Evolutionary conservation across 129 eudicot species (phyloP).

Genomic region (Oenanthe sinensis): DNA sequence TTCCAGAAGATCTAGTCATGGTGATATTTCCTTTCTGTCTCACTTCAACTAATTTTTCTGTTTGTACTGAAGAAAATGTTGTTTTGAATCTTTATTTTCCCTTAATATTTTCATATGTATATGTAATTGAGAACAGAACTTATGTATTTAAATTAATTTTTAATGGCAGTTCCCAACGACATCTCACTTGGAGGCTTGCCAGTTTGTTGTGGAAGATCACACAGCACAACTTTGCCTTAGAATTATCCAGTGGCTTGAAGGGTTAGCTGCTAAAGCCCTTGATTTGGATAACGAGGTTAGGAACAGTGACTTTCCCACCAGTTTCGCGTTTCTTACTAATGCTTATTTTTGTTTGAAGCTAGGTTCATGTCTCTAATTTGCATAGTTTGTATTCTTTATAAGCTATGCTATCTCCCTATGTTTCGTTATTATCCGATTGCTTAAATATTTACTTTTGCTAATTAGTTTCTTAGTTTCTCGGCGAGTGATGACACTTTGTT

Average conservation of each 20-base stretch:
- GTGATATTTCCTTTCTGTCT: constrained; percentile 31
- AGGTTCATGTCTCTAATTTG: background rate
- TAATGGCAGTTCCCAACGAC: constrained; percentile 69
- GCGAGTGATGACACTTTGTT: background rate
- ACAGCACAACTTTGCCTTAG: constrained; percentile 88
- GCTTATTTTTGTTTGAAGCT: background rate
- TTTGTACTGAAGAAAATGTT: constrained; percentile 1
- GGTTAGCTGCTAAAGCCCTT: constrained; percentile 85
- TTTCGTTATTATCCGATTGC: background rate
- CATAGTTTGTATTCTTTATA: background rate
- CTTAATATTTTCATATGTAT: background rate
- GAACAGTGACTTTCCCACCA: background rate
- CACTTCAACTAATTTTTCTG: background rate
- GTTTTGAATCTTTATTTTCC: background rate
- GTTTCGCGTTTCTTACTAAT: background rate
- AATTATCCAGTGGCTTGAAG: constrained; percentile 96
- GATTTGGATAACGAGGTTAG: constrained; percentile 85
- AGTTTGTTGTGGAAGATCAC: constrained; percentile 67
- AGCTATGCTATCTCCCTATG: background rate
- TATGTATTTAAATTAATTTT: background rate
- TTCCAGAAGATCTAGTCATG: constrained; percentile 61
- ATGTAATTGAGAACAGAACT: background rate
- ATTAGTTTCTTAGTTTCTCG: constrained; percentile 1
- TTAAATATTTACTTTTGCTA: background rate
- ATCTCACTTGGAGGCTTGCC: constrained; percentile 92